Evolutionary conservation across 1,284 basidiomycete genomes (phyloP), one percentile per base, ranked within the genome.

Genomic region (Cutaneotrichosporon dermatis): DNA sequence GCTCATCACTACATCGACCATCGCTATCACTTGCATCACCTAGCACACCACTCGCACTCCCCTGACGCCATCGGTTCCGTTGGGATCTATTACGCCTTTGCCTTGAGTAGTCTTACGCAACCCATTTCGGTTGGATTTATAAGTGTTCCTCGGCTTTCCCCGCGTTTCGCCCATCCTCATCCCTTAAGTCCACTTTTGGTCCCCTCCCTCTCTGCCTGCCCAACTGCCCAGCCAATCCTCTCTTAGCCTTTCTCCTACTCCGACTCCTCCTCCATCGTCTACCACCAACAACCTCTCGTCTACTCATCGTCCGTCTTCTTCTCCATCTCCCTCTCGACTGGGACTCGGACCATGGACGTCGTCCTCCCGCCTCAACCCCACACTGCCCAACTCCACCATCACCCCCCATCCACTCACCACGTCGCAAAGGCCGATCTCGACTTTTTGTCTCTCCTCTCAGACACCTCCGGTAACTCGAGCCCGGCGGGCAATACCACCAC

Each of bases 351-450:
- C 15, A 55, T 55, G 54, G 54, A 55, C 25, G 50, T 85, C 80
- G 61, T 82, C 43, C 75, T 84, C 35, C 86, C 80, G 79, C 68
- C 84, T 83, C 13, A 66, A 82, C 50, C 82, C 83, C 78, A 79
- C 75, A 50, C 75, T 80, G 16, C 65, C 77, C 35, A 80, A 85
- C 65, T 85, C 85, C 80, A 84, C 85, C 76, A 84, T 86, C 66
- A 75, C 80, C 63, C 83, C 16, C 49, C 16, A n/a, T 54, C 54
- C 8, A 15, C 33, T 33, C 58, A 59, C 54, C 58, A 15, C 35
- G 55, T 66, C 13, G 62, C 67, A 41, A 71, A 74, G 57, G 68
- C 63, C 41, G 75, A 77, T 58, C 57, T 75, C 43, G 75, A 74
- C 62, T 45, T 77, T n/a, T 66, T 77, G 51, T 54, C 66, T 40